phyloP scores from a whole-genome alignment of 2,329 filamentous ascomycete species.

The Calycina marina region DNA sequence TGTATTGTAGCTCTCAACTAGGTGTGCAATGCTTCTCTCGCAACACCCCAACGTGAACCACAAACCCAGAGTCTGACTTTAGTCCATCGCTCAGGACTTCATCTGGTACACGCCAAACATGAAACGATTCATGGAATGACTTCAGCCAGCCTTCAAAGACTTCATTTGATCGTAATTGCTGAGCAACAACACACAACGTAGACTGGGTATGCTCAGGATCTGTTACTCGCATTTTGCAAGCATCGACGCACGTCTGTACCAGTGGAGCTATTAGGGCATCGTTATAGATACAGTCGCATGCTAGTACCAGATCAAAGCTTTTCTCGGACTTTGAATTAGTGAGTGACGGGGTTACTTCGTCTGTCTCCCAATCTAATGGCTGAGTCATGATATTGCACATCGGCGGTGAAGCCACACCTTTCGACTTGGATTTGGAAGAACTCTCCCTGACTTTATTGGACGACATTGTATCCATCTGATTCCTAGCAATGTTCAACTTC shows the following conservation, averaged over 20 bases:
- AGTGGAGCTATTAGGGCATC: slow-evolving; percentile 70
- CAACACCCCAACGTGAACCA: slow-evolving; percentile 65
- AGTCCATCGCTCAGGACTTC: slow-evolving; percentile 41
- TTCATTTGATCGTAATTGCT: slow-evolving; percentile 73
- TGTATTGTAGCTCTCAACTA: too few species aligned
- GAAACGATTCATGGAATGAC: slow-evolving; percentile 51
- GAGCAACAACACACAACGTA: slow-evolving; percentile 68
- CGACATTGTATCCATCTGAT: slow-evolving; percentile 23
- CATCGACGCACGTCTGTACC: slow-evolving; percentile 65
- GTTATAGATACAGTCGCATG: slow-evolving; percentile 94
- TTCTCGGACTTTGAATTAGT: slow-evolving; percentile 15
- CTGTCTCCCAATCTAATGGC: slow-evolving; percentile 72
- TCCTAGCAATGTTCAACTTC: slow-evolving; percentile 60
- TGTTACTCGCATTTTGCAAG: slow-evolving; percentile 42
- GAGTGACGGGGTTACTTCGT: slow-evolving; percentile 32
- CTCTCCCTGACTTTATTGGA: slow-evolving; percentile 12
- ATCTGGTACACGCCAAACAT: slow-evolving; percentile 63
- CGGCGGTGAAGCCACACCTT: too few species aligned
- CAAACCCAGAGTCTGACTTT: slow-evolving; percentile 55
- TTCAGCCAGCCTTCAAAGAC: slow-evolving; percentile 74
- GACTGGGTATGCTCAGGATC: slow-evolving; percentile 24
- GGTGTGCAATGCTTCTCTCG: too few species aligned
- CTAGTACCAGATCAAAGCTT: slow-evolving; percentile 60
- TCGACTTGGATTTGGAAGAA: slow-evolving; percentile 11
- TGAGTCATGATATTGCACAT: slow-evolving; percentile 43